Evolutionary conservation across 2,329 filamentous ascomycete species (phyloP).

Genomic region (Cladosporium sphaerospermum): DNA sequence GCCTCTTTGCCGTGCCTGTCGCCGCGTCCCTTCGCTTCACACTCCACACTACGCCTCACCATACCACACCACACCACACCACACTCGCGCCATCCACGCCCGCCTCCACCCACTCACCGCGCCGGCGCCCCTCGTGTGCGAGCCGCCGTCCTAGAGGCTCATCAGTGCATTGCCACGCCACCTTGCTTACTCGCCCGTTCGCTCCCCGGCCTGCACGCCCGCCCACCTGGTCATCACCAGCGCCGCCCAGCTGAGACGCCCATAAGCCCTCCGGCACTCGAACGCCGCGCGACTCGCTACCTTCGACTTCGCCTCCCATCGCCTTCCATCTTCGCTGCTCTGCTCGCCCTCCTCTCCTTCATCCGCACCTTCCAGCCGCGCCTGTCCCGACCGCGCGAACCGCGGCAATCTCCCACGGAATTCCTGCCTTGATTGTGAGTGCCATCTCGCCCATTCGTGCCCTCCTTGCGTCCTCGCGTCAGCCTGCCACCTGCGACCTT

Average conservation of each 20-base stretch:
- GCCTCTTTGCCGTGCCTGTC: neutral
- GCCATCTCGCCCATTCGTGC: neutral
- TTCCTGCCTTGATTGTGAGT: conserved; percentile 10
- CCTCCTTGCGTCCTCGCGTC: conserved; percentile 7
- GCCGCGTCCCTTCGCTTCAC: conserved; percentile 1
- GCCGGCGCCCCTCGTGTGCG: neutral
- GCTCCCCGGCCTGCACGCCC: neutral
- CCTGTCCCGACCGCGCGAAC: neutral
- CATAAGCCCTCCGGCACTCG: neutral
- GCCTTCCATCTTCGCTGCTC: neutral
- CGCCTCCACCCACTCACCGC: neutral
- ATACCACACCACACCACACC: neutral
- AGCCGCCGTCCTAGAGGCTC: neutral
- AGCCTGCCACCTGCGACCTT: conserved; percentile 6
- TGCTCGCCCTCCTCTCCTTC: neutral
- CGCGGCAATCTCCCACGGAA: conserved; percentile 7
- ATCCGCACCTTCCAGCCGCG: neutral
- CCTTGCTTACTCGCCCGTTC: too few relatives aligned
- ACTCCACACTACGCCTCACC: neutral
- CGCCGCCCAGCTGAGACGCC: conserved; percentile 3
- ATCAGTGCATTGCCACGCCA: too few relatives aligned
- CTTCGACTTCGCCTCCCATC: neutral
- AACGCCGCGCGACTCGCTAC: neutral
- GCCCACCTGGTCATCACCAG: conserved; percentile 2
- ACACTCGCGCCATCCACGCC: neutral